Base-by-base conservation (phyloP, 371 early-diverging fungal genomes). In the Mortierella sp. region DNA sequence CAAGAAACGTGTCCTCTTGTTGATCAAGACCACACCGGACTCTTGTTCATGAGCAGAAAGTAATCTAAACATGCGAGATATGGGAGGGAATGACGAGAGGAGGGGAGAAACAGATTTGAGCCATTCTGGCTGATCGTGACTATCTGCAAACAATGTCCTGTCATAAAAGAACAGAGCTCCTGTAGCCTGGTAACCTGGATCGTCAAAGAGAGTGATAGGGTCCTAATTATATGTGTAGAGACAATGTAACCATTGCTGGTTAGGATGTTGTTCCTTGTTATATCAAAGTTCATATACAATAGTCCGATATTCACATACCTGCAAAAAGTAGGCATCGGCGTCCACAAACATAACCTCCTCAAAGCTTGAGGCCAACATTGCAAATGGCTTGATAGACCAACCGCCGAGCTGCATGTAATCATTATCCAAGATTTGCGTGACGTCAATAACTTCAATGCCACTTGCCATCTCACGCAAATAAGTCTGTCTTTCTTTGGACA, bases 271-370 rank as follows among this genome's bases (percentile, higher is more conserved):
- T 6, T 36, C 36, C 36, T 36, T 36, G 36, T 3, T 36, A 36
- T 36, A 36, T 36, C 36, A 36, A 36, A 36, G 7, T 36, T 36
- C 36, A 36, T 36, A 32, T 38, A 19, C 65, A 57, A 57, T 22
- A 41, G 8, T 2, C 13, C 52, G 45, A 43, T 43, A 43, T 43
- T 10, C 45, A 55, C 55, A 32, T 80, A 80, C 81, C 67, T 91
- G 86, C 76, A 94, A 86, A 84, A 93, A 92, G 58, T 92, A 87
- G 3, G 88, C 92, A 68, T 95, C 95, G 2, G 95, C 93, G 84
- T 95, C 95, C 75, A 94, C 85, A 74, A 95, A 84, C 67, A 94
- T 90, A 43, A 91, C 88, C 50, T 92, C 89, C 21, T 72, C 62
- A 70, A 94, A 94, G 6, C 84, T 83, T 21, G 92, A 92, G 11